Conservation (phyloP, 257 asterid species). For the Euphrasia confusa region DNA sequence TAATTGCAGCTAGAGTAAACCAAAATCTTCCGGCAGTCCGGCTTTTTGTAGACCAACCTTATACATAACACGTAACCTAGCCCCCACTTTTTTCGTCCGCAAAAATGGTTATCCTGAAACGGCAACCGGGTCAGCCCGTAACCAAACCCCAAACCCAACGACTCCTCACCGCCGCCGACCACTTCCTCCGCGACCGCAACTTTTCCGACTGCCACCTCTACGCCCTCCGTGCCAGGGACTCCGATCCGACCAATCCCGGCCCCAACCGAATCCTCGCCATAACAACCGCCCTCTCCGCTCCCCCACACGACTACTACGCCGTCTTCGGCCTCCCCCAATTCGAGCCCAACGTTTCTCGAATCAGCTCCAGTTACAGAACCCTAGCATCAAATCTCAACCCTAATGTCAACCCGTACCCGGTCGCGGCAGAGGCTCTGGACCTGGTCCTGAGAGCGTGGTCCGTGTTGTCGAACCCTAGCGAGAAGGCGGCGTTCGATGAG, state of each 20-base stretch:
- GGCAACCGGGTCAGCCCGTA: slow-evolving; percentile 18
- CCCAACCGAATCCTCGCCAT: slow-evolving; percentile 40
- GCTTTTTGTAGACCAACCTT: too few relatives aligned
- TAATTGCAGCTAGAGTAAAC: background rate
- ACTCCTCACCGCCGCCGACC: slow-evolving; percentile 32
- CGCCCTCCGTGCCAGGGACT: slow-evolving; percentile 38
- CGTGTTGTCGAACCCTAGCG: slow-evolving; percentile 34
- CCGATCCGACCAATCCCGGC: slow-evolving; percentile 33
- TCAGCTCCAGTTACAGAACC: slow-evolving; percentile 24
- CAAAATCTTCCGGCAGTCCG: too few relatives aligned
- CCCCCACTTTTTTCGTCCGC: background rate
- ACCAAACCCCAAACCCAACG: slow-evolving; percentile 20
- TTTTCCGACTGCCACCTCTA: slow-evolving; percentile 38
- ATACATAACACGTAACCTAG: too few relatives aligned
- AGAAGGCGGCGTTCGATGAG: slow-evolving; percentile 35
- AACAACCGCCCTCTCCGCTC: slow-evolving; percentile 35
- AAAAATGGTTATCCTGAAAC: slow-evolving; percentile 20
- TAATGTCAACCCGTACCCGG: slow-evolving; percentile 30
- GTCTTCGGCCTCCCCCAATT: slow-evolving; percentile 42
- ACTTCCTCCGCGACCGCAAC: slow-evolving; percentile 30
- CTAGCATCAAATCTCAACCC: slow-evolving; percentile 40
- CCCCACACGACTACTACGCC: slow-evolving; percentile 37
- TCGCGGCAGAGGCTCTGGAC: slow-evolving; percentile 39
- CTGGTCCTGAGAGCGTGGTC: slow-evolving; percentile 41
- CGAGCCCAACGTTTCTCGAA: slow-evolving; percentile 30